Conservation (phyloP, 2,329 filamentous ascomycete species). For the Beauveria caledonica region DNA sequence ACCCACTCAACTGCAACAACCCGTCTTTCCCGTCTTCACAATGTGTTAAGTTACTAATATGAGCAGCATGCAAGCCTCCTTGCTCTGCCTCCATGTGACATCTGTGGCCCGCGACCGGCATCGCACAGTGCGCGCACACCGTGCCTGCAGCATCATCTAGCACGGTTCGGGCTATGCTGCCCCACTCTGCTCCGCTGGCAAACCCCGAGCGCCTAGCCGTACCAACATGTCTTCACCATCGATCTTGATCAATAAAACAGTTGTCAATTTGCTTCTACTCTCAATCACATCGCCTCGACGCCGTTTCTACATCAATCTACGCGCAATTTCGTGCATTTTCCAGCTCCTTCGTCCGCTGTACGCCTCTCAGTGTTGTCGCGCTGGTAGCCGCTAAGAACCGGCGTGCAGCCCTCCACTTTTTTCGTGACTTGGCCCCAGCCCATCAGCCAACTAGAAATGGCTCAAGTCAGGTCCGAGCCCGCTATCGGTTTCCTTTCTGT, state of each 20-base stretch:
- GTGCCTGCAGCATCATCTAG: background rate
- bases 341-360: background rate
- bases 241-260: slow-evolving; percentile 5
- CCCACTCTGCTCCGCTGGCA: slow-evolving; percentile 1
- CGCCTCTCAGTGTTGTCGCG: background rate
- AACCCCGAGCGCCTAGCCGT: background rate
- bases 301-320: slow-evolving; percentile 10
- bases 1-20: no score
- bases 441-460: slow-evolving; percentile 1
- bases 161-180: background rate
- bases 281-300: background rate
- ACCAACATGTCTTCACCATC: background rate
- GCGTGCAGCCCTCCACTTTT: slow-evolving; percentile 6
- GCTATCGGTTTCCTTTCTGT: background rate
- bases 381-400: slow-evolving; percentile 4
- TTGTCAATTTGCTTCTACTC: background rate
- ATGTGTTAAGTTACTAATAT: background rate
- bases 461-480: slow-evolving; percentile 1
- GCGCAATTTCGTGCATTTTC: slow-evolving; percentile 6
- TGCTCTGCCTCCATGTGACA: background rate
- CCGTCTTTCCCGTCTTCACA: no score
- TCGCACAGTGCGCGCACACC: slow-evolving; percentile 1
- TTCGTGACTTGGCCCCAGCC: background rate
- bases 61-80: slow-evolving; percentile 2
- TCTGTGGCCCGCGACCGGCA: background rate